Conservation (phyloP, 2,329 filamentous ascomycete genomes). For the Dryadomyces quercivorus region DNA sequence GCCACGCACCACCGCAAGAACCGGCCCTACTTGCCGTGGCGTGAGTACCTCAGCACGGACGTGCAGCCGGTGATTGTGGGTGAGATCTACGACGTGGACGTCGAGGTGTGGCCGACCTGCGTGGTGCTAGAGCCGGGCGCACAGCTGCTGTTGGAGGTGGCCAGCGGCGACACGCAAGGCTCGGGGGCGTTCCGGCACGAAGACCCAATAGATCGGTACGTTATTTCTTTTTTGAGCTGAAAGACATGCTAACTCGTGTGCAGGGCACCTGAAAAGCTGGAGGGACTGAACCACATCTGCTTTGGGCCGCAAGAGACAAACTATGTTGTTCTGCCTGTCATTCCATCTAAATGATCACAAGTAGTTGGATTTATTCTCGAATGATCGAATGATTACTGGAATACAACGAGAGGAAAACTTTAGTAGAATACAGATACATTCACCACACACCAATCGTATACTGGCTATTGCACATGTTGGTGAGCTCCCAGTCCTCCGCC, state of each 20-base stretch:
- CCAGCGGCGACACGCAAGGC: conserved; percentile 46
- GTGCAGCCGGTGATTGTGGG: conserved; percentile 39
- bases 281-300: conserved; percentile 42
- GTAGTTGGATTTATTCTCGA: neutral
- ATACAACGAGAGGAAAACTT: too few species aligned
- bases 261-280: conserved; percentile 31
- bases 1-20: conserved; percentile 37
- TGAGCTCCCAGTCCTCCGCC: conserved; percentile 56
- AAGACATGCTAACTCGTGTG: neutral
- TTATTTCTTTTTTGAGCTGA: neutral
- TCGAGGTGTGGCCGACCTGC: conserved; percentile 55
- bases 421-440: too few species aligned
- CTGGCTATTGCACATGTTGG: conserved; percentile 52
- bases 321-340: conserved; percentile 39
- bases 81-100: conserved; percentile 45
- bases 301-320: conserved; percentile 36
- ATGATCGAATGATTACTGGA: too few species aligned
- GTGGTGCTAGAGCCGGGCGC: conserved; percentile 38
- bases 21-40: conserved; percentile 39
- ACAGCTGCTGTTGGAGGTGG: conserved; percentile 41
- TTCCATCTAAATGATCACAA: conserved; percentile 21
- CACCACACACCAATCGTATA: conserved; percentile 33
- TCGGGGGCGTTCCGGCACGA: conserved; percentile 43
- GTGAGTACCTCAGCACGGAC: conserved; percentile 46
- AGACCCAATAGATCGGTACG: conserved; percentile 29